phyloP scores from a whole-genome alignment of 2,329 filamentous ascomycete species.

The Hypoxylon sp. region DNA sequence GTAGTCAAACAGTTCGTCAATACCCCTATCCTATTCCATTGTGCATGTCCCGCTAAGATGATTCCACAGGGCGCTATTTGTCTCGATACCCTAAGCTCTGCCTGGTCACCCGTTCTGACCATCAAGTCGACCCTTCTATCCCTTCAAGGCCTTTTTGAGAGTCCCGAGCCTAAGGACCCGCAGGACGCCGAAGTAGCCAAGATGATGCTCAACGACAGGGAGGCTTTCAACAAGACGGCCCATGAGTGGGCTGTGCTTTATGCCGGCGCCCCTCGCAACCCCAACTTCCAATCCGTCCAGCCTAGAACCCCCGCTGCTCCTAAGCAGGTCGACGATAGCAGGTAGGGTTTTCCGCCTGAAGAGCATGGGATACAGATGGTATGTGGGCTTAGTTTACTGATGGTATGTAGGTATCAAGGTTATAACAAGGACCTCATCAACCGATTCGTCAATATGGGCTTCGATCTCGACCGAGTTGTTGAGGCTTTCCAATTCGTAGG shows the following conservation, averaged over 20 bases:
- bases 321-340: constrained; percentile 69
- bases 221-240: constrained; percentile 84
- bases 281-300: constrained; percentile 48
- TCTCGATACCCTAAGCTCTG: constrained; percentile 88
- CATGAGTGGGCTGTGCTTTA: constrained; percentile 91
- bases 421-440: constrained; percentile 89
- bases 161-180: constrained; percentile 94
- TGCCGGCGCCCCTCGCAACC: constrained; percentile 77
- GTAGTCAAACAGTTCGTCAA: constrained; percentile 84
- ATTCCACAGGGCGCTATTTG: constrained; percentile 87
- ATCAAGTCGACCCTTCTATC: constrained; percentile 96
- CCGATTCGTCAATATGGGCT: constrained; percentile 91
- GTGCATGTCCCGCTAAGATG: not conserved
- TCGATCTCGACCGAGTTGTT: constrained; percentile 88
- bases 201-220: constrained; percentile 86
- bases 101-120: constrained; percentile 96
- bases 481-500: constrained; percentile 85
- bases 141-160: constrained; percentile 91
- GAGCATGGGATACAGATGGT: not conserved
- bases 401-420: constrained; percentile 78
- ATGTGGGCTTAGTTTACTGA: constrained; percentile 27
- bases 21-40: not conserved
- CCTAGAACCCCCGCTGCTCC: constrained; percentile 58
- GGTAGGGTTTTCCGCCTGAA: constrained; percentile 49
- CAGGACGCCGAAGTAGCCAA: constrained; percentile 96